A percentile compares a stretch with the other conserved stretches of the same genome.
Evolutionary conservation across 2,329 filamentous ascomycete species (phyloP).

Genomic region (Seiridium cupressi): DNA sequence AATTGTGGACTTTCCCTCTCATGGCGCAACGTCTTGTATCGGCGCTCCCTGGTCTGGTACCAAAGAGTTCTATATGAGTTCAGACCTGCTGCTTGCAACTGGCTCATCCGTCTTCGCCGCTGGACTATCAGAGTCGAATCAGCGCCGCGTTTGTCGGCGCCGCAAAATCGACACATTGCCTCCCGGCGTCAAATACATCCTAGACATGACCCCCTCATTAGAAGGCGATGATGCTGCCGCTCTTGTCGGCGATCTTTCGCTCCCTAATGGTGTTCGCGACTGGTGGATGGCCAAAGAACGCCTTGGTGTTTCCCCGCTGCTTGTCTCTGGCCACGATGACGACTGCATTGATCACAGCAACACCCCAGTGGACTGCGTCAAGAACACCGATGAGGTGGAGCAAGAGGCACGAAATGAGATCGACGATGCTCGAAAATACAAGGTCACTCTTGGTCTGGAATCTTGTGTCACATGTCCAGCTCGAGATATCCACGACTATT

Average conservation of each 20-base stretch:
- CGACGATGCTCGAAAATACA: not conserved
- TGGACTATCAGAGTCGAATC: not conserved
- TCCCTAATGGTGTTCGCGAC: constrained; percentile 51
- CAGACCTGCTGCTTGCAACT: not conserved
- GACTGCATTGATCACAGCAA: constrained; percentile 19
- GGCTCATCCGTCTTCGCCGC: not conserved
- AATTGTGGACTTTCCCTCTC: not conserved
- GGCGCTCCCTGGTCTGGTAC: not conserved
- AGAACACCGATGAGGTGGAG: not conserved
- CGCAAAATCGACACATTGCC: not conserved
- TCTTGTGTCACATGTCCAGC: constrained; percentile 12
- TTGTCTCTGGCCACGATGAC: constrained; percentile 50
- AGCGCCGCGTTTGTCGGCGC: not conserved
- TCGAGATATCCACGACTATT: constrained; percentile 56
- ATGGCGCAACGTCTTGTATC: not conserved
- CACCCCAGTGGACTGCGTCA: constrained; percentile 14
- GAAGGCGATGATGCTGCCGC: constrained; percentile 64
- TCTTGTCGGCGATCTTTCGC: constrained; percentile 56
- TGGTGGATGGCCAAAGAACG: constrained; percentile 47
- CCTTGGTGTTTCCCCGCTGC: constrained; percentile 33
- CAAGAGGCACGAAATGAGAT: constrained; percentile 5
- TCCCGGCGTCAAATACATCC: constrained; percentile 50
- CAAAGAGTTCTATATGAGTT: not conserved
- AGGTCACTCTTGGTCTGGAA: constrained; percentile 16
- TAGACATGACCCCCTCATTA: constrained; percentile 62